Evolutionary conservation across 345 rosid genomes (phyloP).

Genomic region (Eucalyptus polyanthemos): DNA sequence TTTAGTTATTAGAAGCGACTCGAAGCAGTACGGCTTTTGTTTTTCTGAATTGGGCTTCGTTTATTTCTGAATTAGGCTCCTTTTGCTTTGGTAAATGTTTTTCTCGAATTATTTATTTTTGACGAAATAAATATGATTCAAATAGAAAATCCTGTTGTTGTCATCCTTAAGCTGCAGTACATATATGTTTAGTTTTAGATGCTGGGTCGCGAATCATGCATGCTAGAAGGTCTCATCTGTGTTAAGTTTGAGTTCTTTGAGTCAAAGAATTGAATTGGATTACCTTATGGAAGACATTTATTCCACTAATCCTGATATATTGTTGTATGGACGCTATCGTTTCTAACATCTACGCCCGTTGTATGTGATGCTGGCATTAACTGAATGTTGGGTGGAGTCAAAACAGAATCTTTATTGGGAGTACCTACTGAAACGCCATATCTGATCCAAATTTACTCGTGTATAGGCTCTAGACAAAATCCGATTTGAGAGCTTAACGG

Average conservation of each 20-base stretch:
- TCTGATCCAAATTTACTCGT: background rate
- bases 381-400: background rate
- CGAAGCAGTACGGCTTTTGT: background rate
- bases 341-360: background rate
- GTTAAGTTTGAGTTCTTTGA: background rate
- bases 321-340: background rate
- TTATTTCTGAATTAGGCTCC: background rate
- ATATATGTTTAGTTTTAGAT: background rate
- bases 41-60: background rate
- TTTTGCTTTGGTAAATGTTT: background rate
- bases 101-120: background rate
- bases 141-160: background rate
- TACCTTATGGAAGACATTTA: background rate
- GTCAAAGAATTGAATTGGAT: background rate
- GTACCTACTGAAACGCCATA: background rate
- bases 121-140: background rate
- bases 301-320: background rate
- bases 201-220: background rate
- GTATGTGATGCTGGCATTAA: background rate
- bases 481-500: slow-evolving; percentile 78
- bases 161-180: background rate
- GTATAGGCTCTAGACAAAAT: slow-evolving; percentile 81
- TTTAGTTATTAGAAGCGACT: background rate
- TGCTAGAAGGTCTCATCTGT: background rate
- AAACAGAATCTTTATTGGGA: background rate